Percentiles rank a stretch among this genome's conserved stretches.
These are phyloP conservation scores for Phytophthora chlamydospora DNA, from an alignment of 352 stramenopile species.

Conservation along the genomic window DNA sequence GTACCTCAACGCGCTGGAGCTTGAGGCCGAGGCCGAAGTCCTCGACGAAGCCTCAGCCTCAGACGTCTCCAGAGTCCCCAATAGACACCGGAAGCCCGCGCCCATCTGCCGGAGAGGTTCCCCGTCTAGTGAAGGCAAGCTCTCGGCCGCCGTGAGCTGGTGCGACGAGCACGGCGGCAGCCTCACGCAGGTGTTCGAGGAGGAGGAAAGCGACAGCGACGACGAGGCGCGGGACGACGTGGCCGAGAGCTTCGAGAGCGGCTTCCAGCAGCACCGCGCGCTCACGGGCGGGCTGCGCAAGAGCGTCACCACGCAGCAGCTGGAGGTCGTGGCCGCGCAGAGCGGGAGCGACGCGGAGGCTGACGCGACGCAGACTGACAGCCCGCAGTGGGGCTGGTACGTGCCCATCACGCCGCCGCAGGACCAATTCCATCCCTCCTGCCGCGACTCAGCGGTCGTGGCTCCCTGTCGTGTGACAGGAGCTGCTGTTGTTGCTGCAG, in stretches of 20 bases:
- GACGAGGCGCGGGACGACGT: conserved; percentile 33
- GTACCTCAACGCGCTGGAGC: conserved; percentile 68
- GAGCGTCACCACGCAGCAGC: conserved; percentile 36
- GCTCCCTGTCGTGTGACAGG: background rate
- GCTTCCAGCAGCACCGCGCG: conserved; percentile 22
- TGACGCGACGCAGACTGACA: conserved; percentile 57
- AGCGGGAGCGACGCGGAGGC: conserved; percentile 22
- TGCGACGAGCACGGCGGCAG: conserved; percentile 83
- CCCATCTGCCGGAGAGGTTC: conserved; percentile 18
- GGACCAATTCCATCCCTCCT: conserved; percentile 48
- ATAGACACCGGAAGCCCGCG: conserved; percentile 1
- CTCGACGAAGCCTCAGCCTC: conserved; percentile 3
- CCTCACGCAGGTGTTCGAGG: conserved; percentile 79
- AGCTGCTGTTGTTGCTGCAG: background rate
- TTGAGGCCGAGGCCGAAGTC: conserved; percentile 15
- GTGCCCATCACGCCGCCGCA: conserved; percentile 85
- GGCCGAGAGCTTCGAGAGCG: conserved; percentile 21
- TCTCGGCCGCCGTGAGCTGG: conserved; percentile 77
- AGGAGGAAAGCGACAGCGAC: conserved; percentile 47
- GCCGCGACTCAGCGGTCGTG: conserved; percentile 8
- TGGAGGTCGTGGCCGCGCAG: conserved; percentile 11
- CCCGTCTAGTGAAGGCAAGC: conserved; percentile 46
- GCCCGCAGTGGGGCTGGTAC: conserved; percentile 89
- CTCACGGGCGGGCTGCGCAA: conserved; percentile 25
- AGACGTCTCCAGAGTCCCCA: background rate